phyloP scores from a whole-genome alignment of 306 rosid species.

The Mimosa bimucronata region DNA sequence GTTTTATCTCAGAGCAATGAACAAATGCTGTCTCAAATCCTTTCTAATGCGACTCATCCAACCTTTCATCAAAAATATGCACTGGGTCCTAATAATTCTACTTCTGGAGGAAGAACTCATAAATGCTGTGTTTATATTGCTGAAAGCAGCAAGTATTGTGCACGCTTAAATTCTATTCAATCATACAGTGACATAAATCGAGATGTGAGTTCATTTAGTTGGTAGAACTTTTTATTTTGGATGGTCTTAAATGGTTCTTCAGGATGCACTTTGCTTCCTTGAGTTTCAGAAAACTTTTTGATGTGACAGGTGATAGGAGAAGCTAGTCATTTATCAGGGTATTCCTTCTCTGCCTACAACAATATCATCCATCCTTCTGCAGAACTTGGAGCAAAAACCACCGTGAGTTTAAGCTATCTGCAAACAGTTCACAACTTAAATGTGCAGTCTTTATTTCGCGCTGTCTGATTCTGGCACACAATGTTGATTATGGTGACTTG shows the following conservation, averaged over 20 bases:
- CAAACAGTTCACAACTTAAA: background rate
- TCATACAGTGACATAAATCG: conserved; percentile 90
- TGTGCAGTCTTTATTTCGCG: background rate
- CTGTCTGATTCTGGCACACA: conserved; percentile 18
- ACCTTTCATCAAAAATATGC: conserved; percentile 70
- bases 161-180: conserved; percentile 87
- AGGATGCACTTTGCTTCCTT: conserved; percentile 23
- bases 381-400: conserved; percentile 87
- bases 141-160: conserved; percentile 73
- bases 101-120: conserved; percentile 62
- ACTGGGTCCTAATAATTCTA: conserved; percentile 51
- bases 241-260: conserved; percentile 27
- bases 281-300: conserved; percentile 29
- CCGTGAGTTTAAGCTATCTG: conserved; percentile 64
- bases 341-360: conserved; percentile 88
- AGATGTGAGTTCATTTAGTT: conserved; percentile 69
- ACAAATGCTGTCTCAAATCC: conserved; percentile 64
- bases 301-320: conserved; percentile 81
- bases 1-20: conserved; percentile 66
- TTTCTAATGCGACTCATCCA: conserved; percentile 75
- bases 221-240: conserved; percentile 18
- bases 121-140: conserved; percentile 97
- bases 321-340: conserved; percentile 84
- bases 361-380: conserved; percentile 84
- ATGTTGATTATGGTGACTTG: conserved; percentile 32